Evolutionary conservation across 768 basidiomycete species (phyloP).

Genomic region (Tubosaeta sp.): DNA sequence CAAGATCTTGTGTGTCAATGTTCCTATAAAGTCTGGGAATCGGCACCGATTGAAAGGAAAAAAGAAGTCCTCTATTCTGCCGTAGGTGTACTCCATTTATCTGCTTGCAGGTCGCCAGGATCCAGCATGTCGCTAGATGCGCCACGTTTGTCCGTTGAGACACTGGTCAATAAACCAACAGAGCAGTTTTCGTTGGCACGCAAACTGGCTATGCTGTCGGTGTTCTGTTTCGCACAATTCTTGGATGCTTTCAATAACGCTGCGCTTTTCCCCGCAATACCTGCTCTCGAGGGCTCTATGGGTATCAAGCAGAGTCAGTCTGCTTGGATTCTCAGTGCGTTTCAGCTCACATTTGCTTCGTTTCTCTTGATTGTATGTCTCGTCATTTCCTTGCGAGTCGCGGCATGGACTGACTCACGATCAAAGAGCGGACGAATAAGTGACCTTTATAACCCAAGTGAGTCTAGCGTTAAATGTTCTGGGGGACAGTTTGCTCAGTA

Average conservation of each 20-base stretch:
- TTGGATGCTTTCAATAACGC: slow-evolving; percentile 43
- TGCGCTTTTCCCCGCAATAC: slow-evolving; percentile 38
- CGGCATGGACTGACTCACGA: slow-evolving; percentile 7
- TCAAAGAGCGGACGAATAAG: slow-evolving; percentile 25
- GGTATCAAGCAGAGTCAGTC: slow-evolving; percentile 10
- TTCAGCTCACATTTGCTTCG: slow-evolving; percentile 45
- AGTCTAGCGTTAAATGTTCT: slow-evolving; percentile 12
- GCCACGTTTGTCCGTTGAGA: background rate
- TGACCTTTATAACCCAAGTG: slow-evolving; percentile 30
- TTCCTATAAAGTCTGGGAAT: background rate
- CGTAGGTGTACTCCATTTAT: background rate
- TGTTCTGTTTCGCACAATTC: slow-evolving; percentile 41
- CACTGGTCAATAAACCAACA: background rate
- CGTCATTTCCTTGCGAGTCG: background rate
- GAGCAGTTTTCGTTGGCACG: slow-evolving; percentile 19
- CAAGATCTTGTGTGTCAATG: background rate
- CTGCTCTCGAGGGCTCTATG: slow-evolving; percentile 24
- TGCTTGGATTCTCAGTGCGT: slow-evolving; percentile 42
- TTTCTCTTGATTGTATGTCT: slow-evolving; percentile 28
- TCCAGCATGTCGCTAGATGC: slow-evolving; percentile 6
- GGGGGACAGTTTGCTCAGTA: slow-evolving; percentile 27
- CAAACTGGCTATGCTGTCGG: slow-evolving; percentile 29
- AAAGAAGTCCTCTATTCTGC: background rate
- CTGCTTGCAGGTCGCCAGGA: background rate
- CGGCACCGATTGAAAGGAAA: background rate